Conservation (phyloP, 768 basidiomycete genomes). For the Podaxis carcinomalis region DNA sequence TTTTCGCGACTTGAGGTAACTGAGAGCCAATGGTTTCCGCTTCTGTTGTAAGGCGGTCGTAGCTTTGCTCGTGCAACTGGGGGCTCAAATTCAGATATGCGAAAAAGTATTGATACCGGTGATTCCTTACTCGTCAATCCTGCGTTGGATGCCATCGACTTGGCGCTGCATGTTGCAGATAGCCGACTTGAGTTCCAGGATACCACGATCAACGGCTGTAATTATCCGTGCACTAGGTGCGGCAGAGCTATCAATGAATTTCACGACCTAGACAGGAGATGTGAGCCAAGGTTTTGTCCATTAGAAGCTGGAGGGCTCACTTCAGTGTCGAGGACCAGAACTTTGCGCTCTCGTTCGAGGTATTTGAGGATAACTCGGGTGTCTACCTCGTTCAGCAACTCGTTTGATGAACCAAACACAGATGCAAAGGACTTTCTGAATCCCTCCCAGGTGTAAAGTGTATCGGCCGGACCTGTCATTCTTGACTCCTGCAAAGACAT, state of each 20-base stretch:
- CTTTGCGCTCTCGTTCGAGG: conserved; percentile 69
- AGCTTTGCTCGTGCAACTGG: conserved; percentile 66
- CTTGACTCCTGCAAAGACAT: conserved; percentile 37
- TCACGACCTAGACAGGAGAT: conserved; percentile 57
- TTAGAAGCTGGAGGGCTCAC: conserved; percentile 38
- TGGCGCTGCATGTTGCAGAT: conserved; percentile 65
- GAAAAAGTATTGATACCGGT: not conserved
- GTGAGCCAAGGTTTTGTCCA: too few relatives aligned
- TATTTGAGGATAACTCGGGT: conserved; percentile 68
- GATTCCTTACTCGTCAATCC: conserved; percentile 64
- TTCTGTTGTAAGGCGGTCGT: conserved; percentile 60
- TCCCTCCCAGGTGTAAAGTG: conserved; percentile 53
- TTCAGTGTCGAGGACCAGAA: conserved; percentile 61
- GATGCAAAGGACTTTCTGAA: conserved; percentile 62
- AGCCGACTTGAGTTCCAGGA: conserved; percentile 75
- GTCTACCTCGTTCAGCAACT: conserved; percentile 55
- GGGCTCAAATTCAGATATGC: not conserved
- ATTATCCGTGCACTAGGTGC: conserved; percentile 41
- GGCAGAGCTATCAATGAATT: conserved; percentile 52
- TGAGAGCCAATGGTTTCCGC: conserved; percentile 70
- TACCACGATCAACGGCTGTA: conserved; percentile 76
- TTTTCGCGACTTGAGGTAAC: conserved; percentile 77
- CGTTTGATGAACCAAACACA: conserved; percentile 21
- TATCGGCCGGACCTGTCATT: conserved; percentile 48
- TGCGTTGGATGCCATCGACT: conserved; percentile 60